Conservation (phyloP, 148 eudicot species). For the Rhododendron ovatum region DNA sequence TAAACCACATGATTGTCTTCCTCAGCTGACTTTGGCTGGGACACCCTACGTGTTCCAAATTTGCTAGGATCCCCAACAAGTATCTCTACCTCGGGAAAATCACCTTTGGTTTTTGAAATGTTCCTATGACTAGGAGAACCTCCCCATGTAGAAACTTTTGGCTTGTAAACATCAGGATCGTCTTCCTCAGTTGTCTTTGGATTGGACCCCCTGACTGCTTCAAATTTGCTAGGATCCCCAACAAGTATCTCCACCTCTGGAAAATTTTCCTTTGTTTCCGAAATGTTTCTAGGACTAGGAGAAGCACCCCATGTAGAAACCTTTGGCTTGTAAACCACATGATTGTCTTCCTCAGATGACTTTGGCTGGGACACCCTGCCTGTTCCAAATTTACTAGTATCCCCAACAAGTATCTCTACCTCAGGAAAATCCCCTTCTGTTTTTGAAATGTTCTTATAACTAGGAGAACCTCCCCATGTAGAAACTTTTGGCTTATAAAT, state of each 20-base stretch:
- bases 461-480: constrained; percentile 93
- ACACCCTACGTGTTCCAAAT: constrained; percentile 34
- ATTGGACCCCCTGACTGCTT: constrained; percentile 22
- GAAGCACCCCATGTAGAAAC: constrained; percentile 95
- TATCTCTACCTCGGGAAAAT: constrained; percentile 82
- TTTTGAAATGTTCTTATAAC: constrained; percentile 78
- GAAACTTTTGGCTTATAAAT: constrained; percentile 87
- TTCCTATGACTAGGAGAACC: constrained; percentile 79
- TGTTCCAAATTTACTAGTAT: constrained; percentile 56
- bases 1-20: constrained; percentile 57
- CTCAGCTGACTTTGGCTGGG: constrained; percentile 23
- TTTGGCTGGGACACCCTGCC: constrained; percentile 22
- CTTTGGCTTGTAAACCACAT: constrained; percentile 74
- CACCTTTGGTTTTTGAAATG: constrained; percentile 72
- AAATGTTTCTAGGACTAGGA: constrained; percentile 51
- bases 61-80: constrained; percentile 77
- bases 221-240: constrained; percentile 74
- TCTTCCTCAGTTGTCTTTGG: constrained; percentile 37
- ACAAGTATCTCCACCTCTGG: constrained; percentile 88
- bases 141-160: constrained; percentile 96
- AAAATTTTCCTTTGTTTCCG: constrained; percentile 33
- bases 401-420: constrained; percentile 85
- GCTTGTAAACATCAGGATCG: constrained; percentile 60
- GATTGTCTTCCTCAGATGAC: constrained; percentile 34
- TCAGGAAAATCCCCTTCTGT: constrained; percentile 64